Evolutionary conservation across 305 asterid genomes (phyloP).

Genomic region (Petunia hybrid): DNA sequence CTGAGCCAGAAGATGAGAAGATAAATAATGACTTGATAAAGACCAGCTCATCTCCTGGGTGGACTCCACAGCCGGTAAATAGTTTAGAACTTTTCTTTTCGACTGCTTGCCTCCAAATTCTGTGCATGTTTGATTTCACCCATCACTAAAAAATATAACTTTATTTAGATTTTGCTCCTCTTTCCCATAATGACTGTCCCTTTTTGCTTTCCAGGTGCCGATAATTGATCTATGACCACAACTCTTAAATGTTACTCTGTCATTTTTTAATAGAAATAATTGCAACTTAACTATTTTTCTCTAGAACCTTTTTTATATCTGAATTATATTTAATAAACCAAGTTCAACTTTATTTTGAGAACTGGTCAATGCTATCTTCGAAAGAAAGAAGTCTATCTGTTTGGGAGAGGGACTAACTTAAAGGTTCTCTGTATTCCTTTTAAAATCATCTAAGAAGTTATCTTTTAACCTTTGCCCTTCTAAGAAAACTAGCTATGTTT

Average conservation of each 20-base stretch:
- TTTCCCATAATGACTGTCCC: neutral
- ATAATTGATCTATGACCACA: neutral
- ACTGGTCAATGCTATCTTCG: neutral
- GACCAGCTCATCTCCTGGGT: slow-evolving; percentile 47
- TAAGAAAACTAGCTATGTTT: neutral
- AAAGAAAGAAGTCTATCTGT: neutral
- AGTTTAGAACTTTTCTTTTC: slow-evolving; percentile 18
- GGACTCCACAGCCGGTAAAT: slow-evolving; percentile 66
- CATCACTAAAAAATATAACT: neutral
- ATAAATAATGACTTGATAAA: slow-evolving; percentile 36
- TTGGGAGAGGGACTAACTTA: neutral
- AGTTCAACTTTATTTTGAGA: neutral
- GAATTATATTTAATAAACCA: neutral
- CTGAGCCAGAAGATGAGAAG: slow-evolving; percentile 41
- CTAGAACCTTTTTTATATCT: neutral
- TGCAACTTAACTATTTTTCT: neutral
- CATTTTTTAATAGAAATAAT: slow-evolving; percentile 5
- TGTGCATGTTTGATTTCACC: neutral
- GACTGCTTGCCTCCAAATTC: neutral
- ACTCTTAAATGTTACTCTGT: neutral
- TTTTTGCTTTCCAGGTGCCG: neutral
- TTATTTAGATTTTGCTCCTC: neutral
- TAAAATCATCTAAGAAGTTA: neutral
- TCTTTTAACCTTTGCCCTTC: neutral
- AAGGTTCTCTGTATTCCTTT: neutral